These are phyloP conservation scores for Boletus huronensis DNA, from an alignment of 768 basidiomycete species.

Conservation along the genomic window DNA sequence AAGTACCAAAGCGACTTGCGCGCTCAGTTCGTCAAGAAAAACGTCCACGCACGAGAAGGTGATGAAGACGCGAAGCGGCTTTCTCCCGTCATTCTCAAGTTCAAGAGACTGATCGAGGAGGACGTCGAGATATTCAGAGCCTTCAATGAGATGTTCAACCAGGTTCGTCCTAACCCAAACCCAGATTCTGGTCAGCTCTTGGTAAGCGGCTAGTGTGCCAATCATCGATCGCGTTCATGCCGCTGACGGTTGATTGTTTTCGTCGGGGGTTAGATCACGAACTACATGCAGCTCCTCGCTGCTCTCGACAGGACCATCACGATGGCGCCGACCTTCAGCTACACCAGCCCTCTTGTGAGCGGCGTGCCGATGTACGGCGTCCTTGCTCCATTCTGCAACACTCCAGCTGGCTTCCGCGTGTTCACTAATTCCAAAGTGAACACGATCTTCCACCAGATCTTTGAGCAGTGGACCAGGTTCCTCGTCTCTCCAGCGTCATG, in stretches of 20 bases:
- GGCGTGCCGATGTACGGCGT: slow-evolving; percentile 15
- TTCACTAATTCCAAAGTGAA: slow-evolving; percentile 42
- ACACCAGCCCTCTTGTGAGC: slow-evolving; percentile 9
- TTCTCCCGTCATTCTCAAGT: no score
- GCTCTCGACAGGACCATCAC: slow-evolving; percentile 11
- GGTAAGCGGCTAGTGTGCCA: background rate
- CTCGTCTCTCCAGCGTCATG: slow-evolving; percentile 43
- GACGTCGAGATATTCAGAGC: no score
- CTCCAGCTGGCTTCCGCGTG: slow-evolving; percentile 17
- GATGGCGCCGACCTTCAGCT: slow-evolving; percentile 12
- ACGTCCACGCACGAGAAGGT: no score
- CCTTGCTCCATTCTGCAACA: slow-evolving; percentile 22
- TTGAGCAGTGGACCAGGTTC: slow-evolving; percentile 44
- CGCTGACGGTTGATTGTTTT: background rate
- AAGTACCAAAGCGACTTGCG: no score
- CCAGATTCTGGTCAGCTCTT: background rate
- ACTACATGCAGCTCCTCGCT: slow-evolving; percentile 1
- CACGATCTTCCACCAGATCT: slow-evolving; percentile 10
- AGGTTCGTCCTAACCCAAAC: no score
- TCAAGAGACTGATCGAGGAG: no score
- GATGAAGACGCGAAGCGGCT: no score
- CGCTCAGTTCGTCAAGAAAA: no score
- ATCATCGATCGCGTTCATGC: background rate
- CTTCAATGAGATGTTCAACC: no score
- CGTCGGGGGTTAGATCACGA: background rate